These are phyloP conservation scores for Metschnikowia baotianmanensis DNA, from an alignment of 805 yeast species.

Conservation along the genomic window DNA sequence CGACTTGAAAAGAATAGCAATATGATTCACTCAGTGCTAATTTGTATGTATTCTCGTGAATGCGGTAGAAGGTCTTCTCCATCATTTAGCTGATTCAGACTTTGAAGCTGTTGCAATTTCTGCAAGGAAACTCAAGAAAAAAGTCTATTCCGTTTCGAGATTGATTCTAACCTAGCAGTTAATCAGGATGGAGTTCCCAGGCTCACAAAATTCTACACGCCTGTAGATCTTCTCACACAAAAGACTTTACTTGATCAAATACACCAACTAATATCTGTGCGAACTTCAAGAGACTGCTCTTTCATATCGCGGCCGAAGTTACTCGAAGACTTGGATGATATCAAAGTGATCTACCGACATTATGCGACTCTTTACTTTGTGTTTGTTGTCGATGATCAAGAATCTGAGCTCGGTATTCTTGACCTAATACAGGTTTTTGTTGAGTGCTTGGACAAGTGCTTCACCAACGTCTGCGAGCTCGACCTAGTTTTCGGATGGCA, in stretches of 20 bases:
- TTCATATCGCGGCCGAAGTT: constrained; percentile 88
- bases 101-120: too few relatives aligned
- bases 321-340: constrained; percentile 64
- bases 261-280: constrained; percentile 65
- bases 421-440: constrained; percentile 97
- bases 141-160: neutral
- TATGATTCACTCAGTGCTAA: constrained; percentile 88
- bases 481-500: constrained; percentile 99
- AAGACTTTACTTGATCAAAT: constrained; percentile 78
- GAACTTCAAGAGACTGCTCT: constrained; percentile 79
- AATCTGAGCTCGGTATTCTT: constrained; percentile 87
- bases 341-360: constrained; percentile 88
- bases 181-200: constrained; percentile 91
- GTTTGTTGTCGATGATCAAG: constrained; percentile 93
- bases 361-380: constrained; percentile 97
- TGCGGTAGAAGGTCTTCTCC: too few relatives aligned
- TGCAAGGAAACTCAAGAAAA: too few relatives aligned
- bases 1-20: too few relatives aligned
- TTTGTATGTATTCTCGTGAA: constrained; percentile 50
- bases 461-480: constrained; percentile 90
- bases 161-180: constrained; percentile 45
- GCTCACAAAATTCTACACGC: constrained; percentile 86
- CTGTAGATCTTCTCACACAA: constrained; percentile 83
- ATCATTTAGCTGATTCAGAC: too few relatives aligned
- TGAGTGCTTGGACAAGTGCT: constrained; percentile 89